Evolutionary conservation across 148 eudicot species (phyloP).

Genomic region (Chenopodium berlandieri): DNA sequence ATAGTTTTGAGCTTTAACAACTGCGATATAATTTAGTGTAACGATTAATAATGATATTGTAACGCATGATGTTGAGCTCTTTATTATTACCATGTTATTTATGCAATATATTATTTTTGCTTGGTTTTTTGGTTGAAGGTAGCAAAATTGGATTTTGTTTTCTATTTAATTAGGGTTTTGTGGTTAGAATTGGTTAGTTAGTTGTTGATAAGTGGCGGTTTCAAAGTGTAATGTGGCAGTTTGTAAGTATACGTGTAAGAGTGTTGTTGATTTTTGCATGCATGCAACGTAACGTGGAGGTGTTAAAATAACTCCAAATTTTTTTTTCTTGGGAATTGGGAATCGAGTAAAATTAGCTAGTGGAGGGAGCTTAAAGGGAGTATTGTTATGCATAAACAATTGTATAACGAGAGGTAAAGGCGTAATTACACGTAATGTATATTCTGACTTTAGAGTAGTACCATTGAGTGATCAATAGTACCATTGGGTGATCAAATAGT

Average conservation of each 20-base stretch:
- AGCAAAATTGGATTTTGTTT: background rate
- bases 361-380: too few relatives aligned
- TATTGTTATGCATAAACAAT: too few relatives aligned
- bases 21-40: background rate
- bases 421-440: too few relatives aligned
- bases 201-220: background rate
- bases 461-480: too few relatives aligned
- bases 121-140: background rate
- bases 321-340: background rate
- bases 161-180: background rate
- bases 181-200: background rate
- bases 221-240: background rate
- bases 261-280: background rate
- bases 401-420: too few relatives aligned
- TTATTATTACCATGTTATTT: constrained; percentile 10
- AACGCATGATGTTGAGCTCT: background rate
- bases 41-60: background rate
- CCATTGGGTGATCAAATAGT: too few relatives aligned
- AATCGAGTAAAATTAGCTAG: too few relatives aligned
- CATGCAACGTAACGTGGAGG: background rate
- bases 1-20: constrained; percentile 10
- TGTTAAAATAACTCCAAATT: background rate
- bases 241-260: constrained; percentile 4
- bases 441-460: too few relatives aligned
- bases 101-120: background rate